A percentile compares a stretch with the other conserved stretches of the same genome.
Conservation (phyloP, 257 asterid species). For the Ballota nigra region DNA sequence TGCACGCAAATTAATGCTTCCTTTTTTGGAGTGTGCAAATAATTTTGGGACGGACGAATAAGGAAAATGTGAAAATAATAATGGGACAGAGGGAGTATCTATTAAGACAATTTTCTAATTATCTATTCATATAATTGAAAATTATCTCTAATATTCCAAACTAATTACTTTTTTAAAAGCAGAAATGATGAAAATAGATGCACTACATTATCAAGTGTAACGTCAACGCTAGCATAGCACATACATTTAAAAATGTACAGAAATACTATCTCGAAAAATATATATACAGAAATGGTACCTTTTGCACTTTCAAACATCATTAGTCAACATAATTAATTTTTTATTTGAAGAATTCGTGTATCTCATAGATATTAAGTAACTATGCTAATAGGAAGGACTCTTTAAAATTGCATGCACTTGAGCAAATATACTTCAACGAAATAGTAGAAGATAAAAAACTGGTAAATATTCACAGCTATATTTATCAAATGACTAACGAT, state of each 20-base stretch:
- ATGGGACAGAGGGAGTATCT: no score
- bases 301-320: neutral
- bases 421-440: neutral
- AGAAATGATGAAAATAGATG: neutral
- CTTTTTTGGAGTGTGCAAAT: no score
- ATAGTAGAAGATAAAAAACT: neutral
- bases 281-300: neutral
- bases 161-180: no score
- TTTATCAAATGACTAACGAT: neutral
- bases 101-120: no score
- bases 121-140: no score
- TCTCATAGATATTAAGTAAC: neutral
- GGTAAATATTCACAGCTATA: neutral
- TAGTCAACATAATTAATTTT: neutral
- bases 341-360: neutral
- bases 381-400: conserved; percentile 1
- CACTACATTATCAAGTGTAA: neutral
- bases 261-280: no score
- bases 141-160: no score
- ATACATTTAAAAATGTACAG: neutral
- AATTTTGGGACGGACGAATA: no score
- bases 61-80: no score
- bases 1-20: no score
- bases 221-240: neutral
- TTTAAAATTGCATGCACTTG: neutral